Conservation (phyloP, 1,139 yeast genomes). For the Pichia kudriavzevii region DNA sequence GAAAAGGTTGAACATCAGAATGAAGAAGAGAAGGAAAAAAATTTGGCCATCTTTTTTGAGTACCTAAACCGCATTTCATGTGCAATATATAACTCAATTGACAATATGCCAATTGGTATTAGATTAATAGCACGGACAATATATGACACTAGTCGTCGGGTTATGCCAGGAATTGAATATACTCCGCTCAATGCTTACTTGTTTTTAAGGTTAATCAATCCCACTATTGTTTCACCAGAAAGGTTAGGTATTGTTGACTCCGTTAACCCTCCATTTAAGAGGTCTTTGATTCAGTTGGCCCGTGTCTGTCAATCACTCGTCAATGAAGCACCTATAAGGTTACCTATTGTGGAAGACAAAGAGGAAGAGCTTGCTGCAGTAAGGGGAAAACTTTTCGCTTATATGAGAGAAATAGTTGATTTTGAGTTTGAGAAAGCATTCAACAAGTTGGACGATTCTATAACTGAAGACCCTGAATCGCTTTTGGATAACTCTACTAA, state of each 20-base stretch:
- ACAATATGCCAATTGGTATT: conserved; percentile 63
- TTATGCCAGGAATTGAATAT: conserved; percentile 60
- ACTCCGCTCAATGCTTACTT: conserved; percentile 84
- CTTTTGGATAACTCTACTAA: neutral
- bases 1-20: conserved; percentile 44
- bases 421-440: conserved; percentile 10
- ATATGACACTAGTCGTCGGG: conserved; percentile 50
- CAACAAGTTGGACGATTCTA: conserved; percentile 2
- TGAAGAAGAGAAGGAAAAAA: conserved; percentile 32
- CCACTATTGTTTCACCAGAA: conserved; percentile 89
- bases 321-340: conserved; percentile 58
- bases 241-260: conserved; percentile 40
- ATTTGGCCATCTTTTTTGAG: conserved; percentile 46
- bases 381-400: conserved; percentile 39
- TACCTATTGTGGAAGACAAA: conserved; percentile 45
- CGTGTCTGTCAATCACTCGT: conserved; percentile 84
- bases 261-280: conserved; percentile 40
- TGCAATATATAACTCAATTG: conserved; percentile 49
- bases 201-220: conserved; percentile 79
- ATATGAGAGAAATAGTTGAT: conserved; percentile 33
- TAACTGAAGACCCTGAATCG: too few species aligned
- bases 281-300: conserved; percentile 75
- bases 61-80: conserved; percentile 56
- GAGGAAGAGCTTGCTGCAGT: conserved; percentile 38
- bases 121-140: conserved; percentile 70